Evolutionary conservation across 805 yeast genomes (phyloP).

Genomic region (Cyberlindnera euphorbiiphila): DNA sequence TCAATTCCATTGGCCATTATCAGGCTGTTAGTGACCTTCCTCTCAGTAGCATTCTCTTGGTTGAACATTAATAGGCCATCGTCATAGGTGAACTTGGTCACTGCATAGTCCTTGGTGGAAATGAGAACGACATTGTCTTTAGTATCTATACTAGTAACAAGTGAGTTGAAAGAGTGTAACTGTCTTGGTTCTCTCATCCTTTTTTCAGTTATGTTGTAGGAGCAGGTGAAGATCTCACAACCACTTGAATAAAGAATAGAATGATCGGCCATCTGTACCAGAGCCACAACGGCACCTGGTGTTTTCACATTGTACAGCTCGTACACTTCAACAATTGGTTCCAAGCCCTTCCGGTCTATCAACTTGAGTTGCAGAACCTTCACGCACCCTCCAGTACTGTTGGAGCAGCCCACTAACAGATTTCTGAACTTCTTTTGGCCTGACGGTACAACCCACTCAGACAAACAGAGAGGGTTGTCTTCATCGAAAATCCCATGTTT

Average conservation of each 20-base stretch:
- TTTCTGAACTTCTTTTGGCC: slow-evolving; percentile 22
- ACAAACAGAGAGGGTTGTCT: slow-evolving; percentile 30
- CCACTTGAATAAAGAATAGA: slow-evolving; percentile 22
- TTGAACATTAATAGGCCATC: slow-evolving; percentile 14
- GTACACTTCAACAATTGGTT: slow-evolving; percentile 12
- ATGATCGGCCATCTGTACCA: slow-evolving; percentile 17
- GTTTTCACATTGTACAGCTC: slow-evolving; percentile 21
- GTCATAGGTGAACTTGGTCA: slow-evolving; percentile 18
- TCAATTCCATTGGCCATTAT: slow-evolving; percentile 9
- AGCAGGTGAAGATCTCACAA: slow-evolving; percentile 7
- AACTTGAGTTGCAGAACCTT: slow-evolving; percentile 22
- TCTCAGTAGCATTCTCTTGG: slow-evolving; percentile 20
- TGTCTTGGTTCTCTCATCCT: slow-evolving; percentile 17
- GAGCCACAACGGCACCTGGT: slow-evolving; percentile 22
- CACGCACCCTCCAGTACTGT: slow-evolving; percentile 21
- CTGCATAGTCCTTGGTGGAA: slow-evolving; percentile 30
- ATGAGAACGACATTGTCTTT: slow-evolving; percentile 22
- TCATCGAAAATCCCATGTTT: slow-evolving; percentile 13
- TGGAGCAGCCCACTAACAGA: slow-evolving; percentile 33
- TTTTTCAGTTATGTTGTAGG: slow-evolving; percentile 15
- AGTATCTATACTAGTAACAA: slow-evolving; percentile 25
- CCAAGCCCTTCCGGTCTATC: slow-evolving; percentile 1
- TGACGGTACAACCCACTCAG: slow-evolving; percentile 33
- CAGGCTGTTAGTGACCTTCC: slow-evolving; percentile 22
- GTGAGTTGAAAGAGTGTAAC: slow-evolving; percentile 9